phyloP scores from a whole-genome alignment of 352 stramenopile genomes.

The Pythium aphanidermatum region DNA sequence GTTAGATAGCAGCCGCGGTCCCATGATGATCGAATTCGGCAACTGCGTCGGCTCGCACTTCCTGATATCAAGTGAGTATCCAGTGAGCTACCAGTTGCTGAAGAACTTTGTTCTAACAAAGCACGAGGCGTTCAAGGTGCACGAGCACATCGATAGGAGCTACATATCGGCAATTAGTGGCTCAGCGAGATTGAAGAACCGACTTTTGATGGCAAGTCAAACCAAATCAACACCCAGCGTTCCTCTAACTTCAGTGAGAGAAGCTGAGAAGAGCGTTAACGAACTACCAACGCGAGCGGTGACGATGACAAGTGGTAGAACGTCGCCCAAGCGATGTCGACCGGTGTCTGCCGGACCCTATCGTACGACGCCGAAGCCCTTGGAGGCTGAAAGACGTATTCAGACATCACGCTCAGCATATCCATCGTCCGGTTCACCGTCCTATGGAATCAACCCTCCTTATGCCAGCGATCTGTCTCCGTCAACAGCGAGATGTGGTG shows the following conservation, averaged over 20 bases:
- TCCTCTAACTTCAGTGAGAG: slow-evolving; percentile 3
- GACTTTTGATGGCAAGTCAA: slow-evolving; percentile 36
- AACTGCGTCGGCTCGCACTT: slow-evolving; percentile 76
- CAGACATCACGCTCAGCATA: slow-evolving; percentile 54
- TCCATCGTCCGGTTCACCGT: slow-evolving; percentile 18
- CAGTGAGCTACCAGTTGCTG: slow-evolving; percentile 38
- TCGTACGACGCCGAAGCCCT: slow-evolving; percentile 28
- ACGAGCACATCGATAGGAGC: slow-evolving; percentile 70
- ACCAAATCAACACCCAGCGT: slow-evolving; percentile 26
- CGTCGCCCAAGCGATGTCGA: slow-evolving; percentile 58
- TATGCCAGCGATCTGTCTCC: neutral
- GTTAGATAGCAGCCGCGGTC: slow-evolving; percentile 62
- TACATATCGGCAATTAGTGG: slow-evolving; percentile 64
- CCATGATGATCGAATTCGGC: slow-evolving; percentile 79
- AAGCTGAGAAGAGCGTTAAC: neutral
- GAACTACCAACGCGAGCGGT: neutral
- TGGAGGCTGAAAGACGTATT: slow-evolving; percentile 27
- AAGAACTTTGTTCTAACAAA: slow-evolving; percentile 57
- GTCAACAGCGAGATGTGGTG: no score
- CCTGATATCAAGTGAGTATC: slow-evolving; percentile 42
- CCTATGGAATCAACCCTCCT: neutral
- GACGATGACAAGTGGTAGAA: slow-evolving; percentile 31
- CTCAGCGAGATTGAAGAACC: slow-evolving; percentile 39
- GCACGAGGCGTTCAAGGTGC: slow-evolving; percentile 49
- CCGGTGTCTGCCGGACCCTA: slow-evolving; percentile 55